Evolutionary conservation across 1,139 yeast genomes (phyloP).

Genomic region (Taphrina betulina): DNA sequence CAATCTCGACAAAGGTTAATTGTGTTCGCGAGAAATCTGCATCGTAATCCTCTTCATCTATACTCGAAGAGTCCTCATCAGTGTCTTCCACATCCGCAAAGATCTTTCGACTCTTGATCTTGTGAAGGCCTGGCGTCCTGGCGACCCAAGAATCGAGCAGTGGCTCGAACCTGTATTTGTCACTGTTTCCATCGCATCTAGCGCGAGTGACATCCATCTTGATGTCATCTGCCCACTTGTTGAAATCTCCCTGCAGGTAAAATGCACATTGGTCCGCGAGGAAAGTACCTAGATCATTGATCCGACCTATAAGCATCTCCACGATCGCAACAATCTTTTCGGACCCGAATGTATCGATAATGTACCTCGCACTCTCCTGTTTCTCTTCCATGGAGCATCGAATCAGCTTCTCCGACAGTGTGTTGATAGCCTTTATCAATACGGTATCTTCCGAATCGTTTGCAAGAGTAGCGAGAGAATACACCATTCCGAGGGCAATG

Average conservation of each 20-base stretch:
- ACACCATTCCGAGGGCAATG: slow-evolving; percentile 1
- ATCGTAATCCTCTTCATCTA: slow-evolving; percentile 15
- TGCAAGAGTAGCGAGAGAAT: slow-evolving; percentile 1
- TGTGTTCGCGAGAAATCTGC: slow-evolving; percentile 20
- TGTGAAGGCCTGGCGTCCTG: slow-evolving; percentile 22
- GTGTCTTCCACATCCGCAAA: neutral
- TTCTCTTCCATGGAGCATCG: neutral
- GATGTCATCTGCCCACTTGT: slow-evolving; percentile 17
- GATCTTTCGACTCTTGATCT: neutral
- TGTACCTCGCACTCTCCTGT: neutral
- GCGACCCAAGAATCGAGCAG: slow-evolving; percentile 30
- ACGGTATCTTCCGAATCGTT: neutral
- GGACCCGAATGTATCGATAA: neutral
- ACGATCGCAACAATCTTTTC: slow-evolving; percentile 9
- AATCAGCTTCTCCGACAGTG: neutral
- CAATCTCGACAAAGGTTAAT: slow-evolving; percentile 1
- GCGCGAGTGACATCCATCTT: slow-evolving; percentile 16
- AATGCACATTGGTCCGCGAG: slow-evolving; percentile 9
- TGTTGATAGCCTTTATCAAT: neutral
- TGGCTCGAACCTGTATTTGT: slow-evolving; percentile 25
- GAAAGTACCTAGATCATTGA: slow-evolving; percentile 4
- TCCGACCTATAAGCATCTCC: slow-evolving; percentile 16
- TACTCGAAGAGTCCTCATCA: neutral
- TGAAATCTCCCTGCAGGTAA: slow-evolving; percentile 14
- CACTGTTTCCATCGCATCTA: slow-evolving; percentile 1